Evolutionary conservation across 306 rosid species (phyloP), one percentile per base, ranked within the genome.

Genomic region (Cicer cuneatum): DNA sequence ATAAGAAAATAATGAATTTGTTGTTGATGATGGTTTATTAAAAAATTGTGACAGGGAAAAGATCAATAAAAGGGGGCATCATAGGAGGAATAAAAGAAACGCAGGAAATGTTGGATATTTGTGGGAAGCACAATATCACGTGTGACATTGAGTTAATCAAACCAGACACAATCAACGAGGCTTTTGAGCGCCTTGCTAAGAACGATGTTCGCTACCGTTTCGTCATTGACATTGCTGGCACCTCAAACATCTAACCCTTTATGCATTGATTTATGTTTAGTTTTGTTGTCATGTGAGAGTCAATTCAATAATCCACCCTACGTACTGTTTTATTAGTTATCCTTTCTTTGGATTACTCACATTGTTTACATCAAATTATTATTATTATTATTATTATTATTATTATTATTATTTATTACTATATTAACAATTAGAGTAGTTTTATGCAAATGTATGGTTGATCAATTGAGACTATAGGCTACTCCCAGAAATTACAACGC

Each of bases 41-140:
- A 24, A 5, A 7, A 24, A 42, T 14, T 51, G 21, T 69, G 38
- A 14, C 81, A 87, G 95, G 92, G 0, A 90, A 90, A 43, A 85
- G 90, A 66, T 62, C 92, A 0, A 87, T 88, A 72, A 90, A 87
- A 79, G 97, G 97, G 18, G 88, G 92, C 7, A 77, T 90, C n/a
- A 90, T 90, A 1, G 97, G 97, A 58, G 89, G 92, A 72, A 89
- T 89, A 10, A 80, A 66, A 42, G 97, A 89, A 24, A 90, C 92
- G 0, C 87, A 86, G 71, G 90, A 90, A 65, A 90, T 88, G 97
- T 19, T 90, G 89, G 72, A 90, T 0, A 8, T 89, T 4, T 89
- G 93, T 51, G 97, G 83, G 0, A 85, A 89, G 64, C 80, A 85
- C 73, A 86, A 90, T 48, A 85, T 90, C 16, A 83, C 89, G 0